Conservation (phyloP, 2,329 filamentous ascomycete genomes). For the Colletotrichum caudatum region DNA sequence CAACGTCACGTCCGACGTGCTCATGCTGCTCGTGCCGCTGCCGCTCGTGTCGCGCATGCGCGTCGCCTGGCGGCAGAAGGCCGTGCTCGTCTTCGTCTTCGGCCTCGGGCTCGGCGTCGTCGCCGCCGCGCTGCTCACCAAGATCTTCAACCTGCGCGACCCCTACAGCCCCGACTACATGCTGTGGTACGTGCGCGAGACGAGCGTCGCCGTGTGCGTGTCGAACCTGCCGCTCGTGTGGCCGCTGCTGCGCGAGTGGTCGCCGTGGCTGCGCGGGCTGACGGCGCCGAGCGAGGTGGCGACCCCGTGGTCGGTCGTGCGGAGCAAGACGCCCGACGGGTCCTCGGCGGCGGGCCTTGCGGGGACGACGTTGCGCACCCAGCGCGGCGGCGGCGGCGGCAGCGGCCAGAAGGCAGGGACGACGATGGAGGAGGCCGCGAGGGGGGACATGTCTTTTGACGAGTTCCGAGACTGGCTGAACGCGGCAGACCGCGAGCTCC, state of each 20-base stretch:
- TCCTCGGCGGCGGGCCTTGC: background rate
- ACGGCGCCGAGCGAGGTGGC: background rate
- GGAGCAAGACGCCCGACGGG: background rate
- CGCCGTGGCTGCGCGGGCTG: constrained; percentile 22
- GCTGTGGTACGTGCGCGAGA: constrained; percentile 67
- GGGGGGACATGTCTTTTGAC: constrained; percentile 10
- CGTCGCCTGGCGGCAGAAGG: constrained; percentile 53
- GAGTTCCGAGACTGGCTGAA: constrained; percentile 28
- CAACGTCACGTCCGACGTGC: constrained; percentile 61
- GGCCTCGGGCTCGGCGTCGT: constrained; percentile 63
- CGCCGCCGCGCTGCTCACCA: constrained; percentile 56
- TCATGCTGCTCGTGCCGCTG: constrained; percentile 61
- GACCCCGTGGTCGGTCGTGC: constrained; percentile 7
- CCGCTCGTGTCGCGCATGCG: constrained; percentile 58
- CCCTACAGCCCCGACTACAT: constrained; percentile 50
- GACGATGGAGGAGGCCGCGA: background rate
- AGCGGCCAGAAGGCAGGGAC: background rate
- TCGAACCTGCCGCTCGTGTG: constrained; percentile 66
- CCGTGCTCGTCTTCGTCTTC: constrained; percentile 60
- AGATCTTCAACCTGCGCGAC: constrained; percentile 56
- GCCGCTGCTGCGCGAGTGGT: constrained; percentile 59
- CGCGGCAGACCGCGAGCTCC: constrained; percentile 21
- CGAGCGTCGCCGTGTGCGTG: constrained; percentile 64
- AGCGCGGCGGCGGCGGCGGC: background rate
- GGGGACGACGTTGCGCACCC: background rate